phyloP scores from a whole-genome alignment of 2,329 filamentous ascomycete species.

The Monilinia aucupariae region DNA sequence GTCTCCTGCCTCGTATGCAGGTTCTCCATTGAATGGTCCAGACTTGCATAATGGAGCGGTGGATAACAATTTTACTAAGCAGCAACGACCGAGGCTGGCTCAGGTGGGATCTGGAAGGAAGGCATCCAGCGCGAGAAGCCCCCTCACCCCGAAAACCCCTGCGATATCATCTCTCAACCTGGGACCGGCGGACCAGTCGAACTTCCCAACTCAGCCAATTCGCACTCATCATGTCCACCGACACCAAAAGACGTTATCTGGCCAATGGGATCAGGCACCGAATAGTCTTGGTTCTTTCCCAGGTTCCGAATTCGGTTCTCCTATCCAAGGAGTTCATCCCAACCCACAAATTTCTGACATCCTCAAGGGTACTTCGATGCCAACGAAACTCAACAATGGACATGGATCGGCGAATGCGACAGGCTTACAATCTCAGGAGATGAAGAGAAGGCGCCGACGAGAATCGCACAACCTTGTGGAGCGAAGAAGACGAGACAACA shows the following conservation, averaged over 20 bases:
- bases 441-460: slow-evolving; percentile 82
- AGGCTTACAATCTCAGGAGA: slow-evolving; percentile 72
- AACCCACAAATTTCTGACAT: slow-evolving; percentile 82
- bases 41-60: slow-evolving; percentile 43
- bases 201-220: slow-evolving; percentile 73
- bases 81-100: slow-evolving; percentile 51
- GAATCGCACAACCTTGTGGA: slow-evolving; percentile 97
- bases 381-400: slow-evolving; percentile 65
- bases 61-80: slow-evolving; percentile 51
- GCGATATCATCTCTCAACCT: slow-evolving; percentile 66
- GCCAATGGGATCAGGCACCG: slow-evolving; percentile 84
- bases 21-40: slow-evolving; percentile 45
- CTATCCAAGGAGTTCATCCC: slow-evolving; percentile 58
- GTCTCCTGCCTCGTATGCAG: slow-evolving; percentile 47
- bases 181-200: slow-evolving; percentile 58
- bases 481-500: slow-evolving; percentile 90
- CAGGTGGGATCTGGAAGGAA: slow-evolving; percentile 63
- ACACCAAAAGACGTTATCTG: slow-evolving; percentile 79
- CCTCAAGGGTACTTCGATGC: slow-evolving; percentile 84
- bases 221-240: slow-evolving; percentile 56
- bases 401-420: slow-evolving; percentile 27
- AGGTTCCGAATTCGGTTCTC: slow-evolving; percentile 84
- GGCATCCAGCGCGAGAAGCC: slow-evolving; percentile 67
- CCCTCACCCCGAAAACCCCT: slow-evolving; percentile 82
- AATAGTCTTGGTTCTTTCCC: slow-evolving; percentile 79